A percentile compares a stretch with the other conserved stretches of the same genome.
Conservation (phyloP, 768 basidiomycete species). For the Naganishia randhawae region DNA sequence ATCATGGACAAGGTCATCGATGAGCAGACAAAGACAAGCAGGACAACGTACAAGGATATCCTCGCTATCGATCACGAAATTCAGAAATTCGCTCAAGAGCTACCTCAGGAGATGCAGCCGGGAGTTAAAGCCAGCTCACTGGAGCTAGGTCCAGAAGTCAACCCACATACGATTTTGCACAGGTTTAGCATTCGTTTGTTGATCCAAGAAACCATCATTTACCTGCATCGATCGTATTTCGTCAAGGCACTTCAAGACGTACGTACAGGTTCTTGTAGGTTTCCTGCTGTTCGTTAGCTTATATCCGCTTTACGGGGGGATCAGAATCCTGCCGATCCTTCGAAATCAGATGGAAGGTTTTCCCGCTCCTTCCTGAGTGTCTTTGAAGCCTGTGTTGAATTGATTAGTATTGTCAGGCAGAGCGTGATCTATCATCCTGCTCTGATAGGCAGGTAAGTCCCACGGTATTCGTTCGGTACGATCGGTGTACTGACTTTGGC, state of each 20-base stretch:
- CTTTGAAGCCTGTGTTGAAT: slow-evolving; percentile 46
- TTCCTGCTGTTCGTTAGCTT: neutral
- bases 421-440: slow-evolving; percentile 47
- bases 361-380: slow-evolving; percentile 37
- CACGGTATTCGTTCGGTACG: neutral
- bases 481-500: neutral
- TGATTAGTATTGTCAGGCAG: slow-evolving; percentile 46
- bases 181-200: slow-evolving; percentile 45
- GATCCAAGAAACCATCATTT: slow-evolving; percentile 42
- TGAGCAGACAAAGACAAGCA: slow-evolving; percentile 44
- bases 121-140: slow-evolving; percentile 37
- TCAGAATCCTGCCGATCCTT: slow-evolving; percentile 42
- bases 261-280: neutral
- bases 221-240: slow-evolving; percentile 47
- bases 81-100: slow-evolving; percentile 35
- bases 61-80: slow-evolving; percentile 43
- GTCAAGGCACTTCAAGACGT: slow-evolving; percentile 40
- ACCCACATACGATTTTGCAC: slow-evolving; percentile 46
- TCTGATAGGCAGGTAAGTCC: slow-evolving; percentile 39
- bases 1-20: slow-evolving; percentile 47
- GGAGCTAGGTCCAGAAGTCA: slow-evolving; percentile 37
- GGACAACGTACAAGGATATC: slow-evolving; percentile 36
- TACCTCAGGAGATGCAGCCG: slow-evolving; percentile 42
- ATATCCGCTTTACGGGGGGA: neutral
- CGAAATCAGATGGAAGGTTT: slow-evolving; percentile 29